Evolutionary conservation across 306 rosid species (phyloP), one percentile per base, ranked within the genome.

Genomic region (Arachis stenosperma): DNA sequence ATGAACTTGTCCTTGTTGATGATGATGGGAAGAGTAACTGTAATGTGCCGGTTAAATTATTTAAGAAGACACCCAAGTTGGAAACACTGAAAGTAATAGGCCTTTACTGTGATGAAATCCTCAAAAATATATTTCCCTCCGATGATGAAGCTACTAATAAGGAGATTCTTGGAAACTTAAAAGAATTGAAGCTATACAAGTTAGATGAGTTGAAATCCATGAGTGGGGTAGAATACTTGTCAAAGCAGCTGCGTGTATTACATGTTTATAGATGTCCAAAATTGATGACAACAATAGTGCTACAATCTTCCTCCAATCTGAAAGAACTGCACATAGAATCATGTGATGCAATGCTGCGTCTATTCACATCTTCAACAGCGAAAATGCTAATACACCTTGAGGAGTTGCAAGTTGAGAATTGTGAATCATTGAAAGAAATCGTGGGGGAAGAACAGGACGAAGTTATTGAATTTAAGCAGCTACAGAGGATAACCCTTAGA

Each of bases 101-200:
- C 1, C 0, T 0, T 6, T 0, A 0, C 4, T 2, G 13, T 33
- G 4, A 3, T 33, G 4, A 33, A 33, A 3, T 0, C 12, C 51
- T 17, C 22, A 27, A 47, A 11, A 4, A 54, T 11, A 54, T 53
- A 39, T 69, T 15, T 2, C 9, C 9, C 52, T 1, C 63, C 51
- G 3, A 17, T 12, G 2, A 22, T 22, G 27, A 15, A 15, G 17
- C 1, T 22, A 22, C 1, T 22, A 22, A 37, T 0, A 4, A 42
- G 8, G 8, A 5, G 46, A 0, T 51, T 27, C 37, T 68, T 39
- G 17, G 27, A 5, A n/a, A 39, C 5, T 37, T 69, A 7, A 69
- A 54, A 54, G 0, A 0, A 3, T 55, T 72, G 52, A 0, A 0
- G 0, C 12, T 69, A 8, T 0, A 0, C 2, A 0, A 0, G 0